phyloP scores from a whole-genome alignment of 73 alveolate species.

The Uronychia binucleata region DNA sequence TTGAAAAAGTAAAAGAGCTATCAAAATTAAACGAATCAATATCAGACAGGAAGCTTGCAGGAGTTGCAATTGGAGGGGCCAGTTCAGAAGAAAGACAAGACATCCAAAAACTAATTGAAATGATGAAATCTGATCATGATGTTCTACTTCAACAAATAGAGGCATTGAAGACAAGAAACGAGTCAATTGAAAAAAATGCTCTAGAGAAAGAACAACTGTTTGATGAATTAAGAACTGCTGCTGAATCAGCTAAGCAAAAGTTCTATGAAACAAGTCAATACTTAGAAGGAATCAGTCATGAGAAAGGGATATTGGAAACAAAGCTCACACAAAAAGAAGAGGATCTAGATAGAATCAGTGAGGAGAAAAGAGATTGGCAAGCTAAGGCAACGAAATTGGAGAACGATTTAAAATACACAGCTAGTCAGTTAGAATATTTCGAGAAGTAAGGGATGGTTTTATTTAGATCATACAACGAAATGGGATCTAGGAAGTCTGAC shows the following conservation, averaged over 20 bases:
- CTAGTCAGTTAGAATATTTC: slow-evolving; percentile 31
- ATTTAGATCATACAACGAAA: slow-evolving; percentile 49
- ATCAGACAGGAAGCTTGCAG: not conserved
- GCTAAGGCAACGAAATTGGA: slow-evolving; percentile 19
- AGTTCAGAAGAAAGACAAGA: slow-evolving; percentile 39
- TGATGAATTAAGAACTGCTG: slow-evolving; percentile 47
- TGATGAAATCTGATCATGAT: slow-evolving; percentile 55
- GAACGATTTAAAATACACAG: not conserved
- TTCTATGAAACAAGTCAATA: slow-evolving; percentile 21
- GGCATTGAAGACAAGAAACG: slow-evolving; percentile 35
- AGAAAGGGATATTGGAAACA: slow-evolving; percentile 29
- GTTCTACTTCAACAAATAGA: slow-evolving; percentile 53
- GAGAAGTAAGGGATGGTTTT: no score
- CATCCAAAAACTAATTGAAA: slow-evolving; percentile 33
- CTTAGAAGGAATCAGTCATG: slow-evolving; percentile 31
- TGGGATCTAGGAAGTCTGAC: slow-evolving; percentile 26
- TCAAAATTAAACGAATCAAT: not conserved
- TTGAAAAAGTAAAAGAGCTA: slow-evolving; percentile 10
- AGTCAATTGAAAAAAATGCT: slow-evolving; percentile 40
- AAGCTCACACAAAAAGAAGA: slow-evolving; percentile 23
- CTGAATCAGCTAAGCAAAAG: slow-evolving; percentile 25
- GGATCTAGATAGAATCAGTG: slow-evolving; percentile 7
- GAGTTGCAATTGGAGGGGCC: slow-evolving; percentile 11
- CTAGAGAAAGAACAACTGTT: slow-evolving; percentile 56
- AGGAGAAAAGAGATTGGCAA: slow-evolving; percentile 20